A percentile compares a stretch with the other conserved stretches of the same genome.
These are phyloP conservation scores for Hygrophorus russula DNA, from an alignment of 768 basidiomycete genomes.

Conservation along the genomic window DNA sequence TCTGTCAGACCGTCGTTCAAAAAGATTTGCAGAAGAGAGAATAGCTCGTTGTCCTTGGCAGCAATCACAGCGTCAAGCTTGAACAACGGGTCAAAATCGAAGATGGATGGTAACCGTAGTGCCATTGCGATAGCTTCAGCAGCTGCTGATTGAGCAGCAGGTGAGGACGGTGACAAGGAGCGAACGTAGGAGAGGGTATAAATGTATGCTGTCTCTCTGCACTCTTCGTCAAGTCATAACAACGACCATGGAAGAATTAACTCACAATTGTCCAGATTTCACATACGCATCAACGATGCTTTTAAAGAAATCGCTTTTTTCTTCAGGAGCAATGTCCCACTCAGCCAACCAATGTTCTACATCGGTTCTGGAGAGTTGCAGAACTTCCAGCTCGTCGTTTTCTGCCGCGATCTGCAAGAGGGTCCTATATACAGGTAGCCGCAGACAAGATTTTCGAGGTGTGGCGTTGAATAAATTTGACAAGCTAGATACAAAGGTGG, in stretches of 20 bases:
- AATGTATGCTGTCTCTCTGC: conserved; percentile 50
- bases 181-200: conserved; percentile 53
- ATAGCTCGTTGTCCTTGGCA: conserved; percentile 58
- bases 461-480: conserved; percentile 76
- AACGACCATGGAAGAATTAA: conserved; percentile 7
- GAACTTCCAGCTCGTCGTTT: conserved; percentile 50
- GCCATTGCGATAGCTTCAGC: conserved; percentile 52
- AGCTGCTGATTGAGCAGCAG: conserved; percentile 41
- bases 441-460: conserved; percentile 53
- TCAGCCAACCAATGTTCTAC: conserved; percentile 73
- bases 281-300: conserved; percentile 46
- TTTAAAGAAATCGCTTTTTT: conserved; percentile 59
- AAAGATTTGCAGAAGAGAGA: conserved; percentile 68
- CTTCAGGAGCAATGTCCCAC: conserved; percentile 54
- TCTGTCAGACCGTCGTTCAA: conserved; percentile 51
- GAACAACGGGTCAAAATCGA: conserved; percentile 77
- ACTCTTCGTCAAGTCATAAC: conserved; percentile 3
- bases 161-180: conserved; percentile 44
- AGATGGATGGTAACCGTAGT: conserved; percentile 51
- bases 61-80: conserved; percentile 62
- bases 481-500: conserved; percentile 32
- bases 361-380: conserved; percentile 46
- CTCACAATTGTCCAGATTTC: conserved; percentile 51
- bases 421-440: conserved; percentile 48
- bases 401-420: conserved; percentile 49